Evolutionary conservation across 1,284 basidiomycete genomes (phyloP), one percentile per base, ranked within the genome.

Genomic region (Malassezia japonica): DNA sequence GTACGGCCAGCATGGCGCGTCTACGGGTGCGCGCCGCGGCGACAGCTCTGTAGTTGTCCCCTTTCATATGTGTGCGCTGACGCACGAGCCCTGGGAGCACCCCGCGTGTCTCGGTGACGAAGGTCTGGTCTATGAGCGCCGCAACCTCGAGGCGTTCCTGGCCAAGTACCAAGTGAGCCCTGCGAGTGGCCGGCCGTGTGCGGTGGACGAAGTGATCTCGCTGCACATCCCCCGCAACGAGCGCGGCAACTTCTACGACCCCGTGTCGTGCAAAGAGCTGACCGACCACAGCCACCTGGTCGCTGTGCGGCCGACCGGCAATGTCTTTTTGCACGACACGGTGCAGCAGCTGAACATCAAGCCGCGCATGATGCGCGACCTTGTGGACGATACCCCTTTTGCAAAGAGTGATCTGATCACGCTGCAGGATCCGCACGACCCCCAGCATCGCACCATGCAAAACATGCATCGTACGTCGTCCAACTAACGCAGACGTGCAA

Each of bases 41-140:
- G 79, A 9, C 79, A 80, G 70, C 79, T 25, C 50, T 35, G 46
- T 52, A 12, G 34, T 49, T 12, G 53, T 86, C 1, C 85, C 87
- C 6, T 90, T 86, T 64, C 88, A 95, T 75, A 92, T 84, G 65
- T 96, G 91, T 63, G 83, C 89, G 0, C 80, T 95, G 28, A 89
- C 88, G 6, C 85, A 92, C 59, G 88, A 92, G 70, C 87, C 85
- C 1, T 95, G 94, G 72, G 78, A 78, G 20, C 83, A 87, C 64
- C 91, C 91, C 0, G 90, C 94, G 6, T 89, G 87, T 63, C 85
- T 87, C 1, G 79, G 83, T 28, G 86, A 86, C 63, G 69, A 78
- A 28, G 72, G 38, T 47, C 62, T 53, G 44, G 67, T 56, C 52
- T 73, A 48, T 61, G 75, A 69, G 40, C 68, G 52, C 51, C 69